Evolutionary conservation across 371 early-diverging fungal species (phyloP).

Genomic region (Mucor lusitanicus): DNA sequence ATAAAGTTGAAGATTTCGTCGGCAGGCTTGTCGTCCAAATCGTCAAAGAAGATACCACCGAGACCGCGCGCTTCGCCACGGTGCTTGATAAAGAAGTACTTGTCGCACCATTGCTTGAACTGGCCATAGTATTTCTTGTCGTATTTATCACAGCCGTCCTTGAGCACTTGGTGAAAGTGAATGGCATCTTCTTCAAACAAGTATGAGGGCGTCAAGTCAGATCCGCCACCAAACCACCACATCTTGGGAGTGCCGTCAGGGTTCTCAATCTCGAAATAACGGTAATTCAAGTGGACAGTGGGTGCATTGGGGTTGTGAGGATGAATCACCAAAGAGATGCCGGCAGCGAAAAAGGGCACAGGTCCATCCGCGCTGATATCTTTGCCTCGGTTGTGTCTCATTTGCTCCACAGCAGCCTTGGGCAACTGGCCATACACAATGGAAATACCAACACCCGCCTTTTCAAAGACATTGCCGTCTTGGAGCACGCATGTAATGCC

Average conservation of each 20-base stretch:
- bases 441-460: conserved; percentile 90
- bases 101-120: conserved; percentile 86
- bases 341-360: conserved; percentile 82
- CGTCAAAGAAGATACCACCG: conserved; percentile 89
- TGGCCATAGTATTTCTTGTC: conserved; percentile 66
- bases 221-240: conserved; percentile 88
- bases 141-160: conserved; percentile 76
- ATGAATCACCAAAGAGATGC: conserved; percentile 90
- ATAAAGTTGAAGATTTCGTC: conserved; percentile 74
- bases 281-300: conserved; percentile 93
- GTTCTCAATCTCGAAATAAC: conserved; percentile 89
- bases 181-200: conserved; percentile 76
- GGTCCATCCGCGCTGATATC: conserved; percentile 49
- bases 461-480: conserved; percentile 89
- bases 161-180: conserved; percentile 79
- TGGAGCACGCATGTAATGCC: conserved; percentile 92
- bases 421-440: conserved; percentile 79
- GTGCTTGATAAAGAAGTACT: conserved; percentile 77
- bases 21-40: conserved; percentile 64
- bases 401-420: conserved; percentile 70
- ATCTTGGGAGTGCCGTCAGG: conserved; percentile 57
- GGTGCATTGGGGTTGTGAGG: conserved; percentile 94
- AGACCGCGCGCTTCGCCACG: conserved; percentile 81
- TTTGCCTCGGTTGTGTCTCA: conserved; percentile 69
- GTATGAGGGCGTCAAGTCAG: conserved; percentile 80